Evolutionary conservation across 2,329 filamentous ascomycete species (phyloP), one percentile per base, ranked within the genome.

Genomic region (Fusarium lateritium): DNA sequence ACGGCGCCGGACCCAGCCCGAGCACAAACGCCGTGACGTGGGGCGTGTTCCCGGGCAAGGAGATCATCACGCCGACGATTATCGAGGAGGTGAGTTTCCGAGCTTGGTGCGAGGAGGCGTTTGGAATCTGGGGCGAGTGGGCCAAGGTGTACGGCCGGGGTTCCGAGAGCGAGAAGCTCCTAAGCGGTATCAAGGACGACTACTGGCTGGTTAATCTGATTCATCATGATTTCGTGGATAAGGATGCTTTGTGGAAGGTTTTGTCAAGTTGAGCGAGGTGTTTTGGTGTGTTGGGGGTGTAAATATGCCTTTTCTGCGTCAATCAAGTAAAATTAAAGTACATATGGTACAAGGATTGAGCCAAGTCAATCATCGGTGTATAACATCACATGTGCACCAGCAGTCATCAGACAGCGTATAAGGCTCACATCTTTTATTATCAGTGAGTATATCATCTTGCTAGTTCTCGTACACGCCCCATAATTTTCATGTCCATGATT

Each of bases 51-150:
- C 92, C 93, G 0, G 94, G 94, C 42, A 98, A 98, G 81, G 95
- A 98, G 80, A 98, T 98, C 76, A 88, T 97, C 60, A 97, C 94
- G 22, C 95, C 95, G 5, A 98, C 95, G 3, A 98, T 98, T 76
- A 97, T 98, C 75, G 95, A 98, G 78, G 93, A 94, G 72, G 93
- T 97, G 52, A 96, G 92, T 77, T 98, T 98, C 85, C 87, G 90
- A 66, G 94, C 94, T 9, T 99, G 96, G 96, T 88, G 90, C 59
- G 96, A 98, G 77, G 96, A 99, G 84, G 95, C 96, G 2, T 99
- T 96, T 82, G 92, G 91, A 33, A 97, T 98, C 75, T 98, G 95
- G 92, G 88, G 85, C 42, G 96, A 98, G 83, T 99, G 96, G 96
- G 90, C 92, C 64, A 87, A 92, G 71, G 92, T 98, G 46, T 98